Conservation (phyloP, 2,329 filamentous ascomycete genomes). For the Neonectria sp. region DNA sequence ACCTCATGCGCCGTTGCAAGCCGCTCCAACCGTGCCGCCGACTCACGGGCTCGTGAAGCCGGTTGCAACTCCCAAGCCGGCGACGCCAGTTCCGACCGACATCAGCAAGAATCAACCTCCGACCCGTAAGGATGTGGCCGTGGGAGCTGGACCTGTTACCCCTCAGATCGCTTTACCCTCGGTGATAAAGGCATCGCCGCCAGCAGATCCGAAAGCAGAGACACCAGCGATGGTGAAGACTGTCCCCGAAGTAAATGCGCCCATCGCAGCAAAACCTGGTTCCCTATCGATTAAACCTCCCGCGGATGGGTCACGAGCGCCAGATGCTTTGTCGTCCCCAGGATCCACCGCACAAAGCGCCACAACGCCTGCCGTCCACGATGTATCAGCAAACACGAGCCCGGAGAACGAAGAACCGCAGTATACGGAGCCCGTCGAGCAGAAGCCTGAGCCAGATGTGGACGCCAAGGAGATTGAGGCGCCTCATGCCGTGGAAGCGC, state of each 20-base stretch:
- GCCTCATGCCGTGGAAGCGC: constrained; percentile 21
- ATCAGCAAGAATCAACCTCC: constrained; percentile 12
- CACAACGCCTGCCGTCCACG: constrained; percentile 78
- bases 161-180: constrained; percentile 52
- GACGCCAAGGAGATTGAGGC: constrained; percentile 42
- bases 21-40: constrained; percentile 11
- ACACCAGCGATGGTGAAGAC: constrained; percentile 20
- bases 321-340: constrained; percentile 68
- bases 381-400: constrained; percentile 81
- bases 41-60: constrained; percentile 34
- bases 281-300: constrained; percentile 53
- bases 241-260: constrained; percentile 20
- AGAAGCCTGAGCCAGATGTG: constrained; percentile 60
- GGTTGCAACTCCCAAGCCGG: constrained; percentile 18
- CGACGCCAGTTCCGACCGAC: constrained; percentile 25
- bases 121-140: not conserved
- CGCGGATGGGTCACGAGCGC: constrained; percentile 53
- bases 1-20: constrained; percentile 6
- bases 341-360: constrained; percentile 81
- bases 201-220: constrained; percentile 25
- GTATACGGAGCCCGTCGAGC: constrained; percentile 65
- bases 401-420: constrained; percentile 77
- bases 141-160: constrained; percentile 6
- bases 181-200: constrained; percentile 49
- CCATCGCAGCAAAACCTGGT: constrained; percentile 15